These are phyloP conservation scores for Pyricularia sp. DNA, from an alignment of 2,329 filamentous ascomycete species.

Conservation along the genomic window DNA sequence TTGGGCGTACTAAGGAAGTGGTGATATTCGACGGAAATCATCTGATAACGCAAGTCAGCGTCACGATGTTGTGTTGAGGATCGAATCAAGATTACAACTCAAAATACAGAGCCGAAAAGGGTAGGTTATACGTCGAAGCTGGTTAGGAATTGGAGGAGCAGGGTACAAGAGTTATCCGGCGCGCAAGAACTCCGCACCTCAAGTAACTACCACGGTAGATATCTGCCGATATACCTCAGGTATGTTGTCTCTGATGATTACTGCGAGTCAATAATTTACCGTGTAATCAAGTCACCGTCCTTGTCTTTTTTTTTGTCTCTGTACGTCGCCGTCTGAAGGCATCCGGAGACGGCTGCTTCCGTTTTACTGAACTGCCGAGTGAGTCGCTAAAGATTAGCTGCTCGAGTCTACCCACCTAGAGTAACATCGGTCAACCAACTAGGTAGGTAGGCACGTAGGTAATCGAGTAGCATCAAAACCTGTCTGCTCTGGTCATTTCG, in stretches of 20 bases:
- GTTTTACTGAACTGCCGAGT: neutral
- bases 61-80: neutral
- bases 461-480: neutral
- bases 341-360: neutral
- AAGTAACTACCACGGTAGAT: neutral
- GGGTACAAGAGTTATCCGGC: neutral
- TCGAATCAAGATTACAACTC: neutral
- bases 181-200: neutral
- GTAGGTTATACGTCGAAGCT: neutral
- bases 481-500: neutral
- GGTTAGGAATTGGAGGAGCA: neutral
- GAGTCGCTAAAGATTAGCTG: neutral
- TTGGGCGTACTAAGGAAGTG: neutral
- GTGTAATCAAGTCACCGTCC: no score
- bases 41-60: neutral
- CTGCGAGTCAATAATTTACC: no score
- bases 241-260: neutral
- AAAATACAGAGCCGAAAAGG: neutral
- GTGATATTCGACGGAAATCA: neutral
- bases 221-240: no score
- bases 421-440: neutral
- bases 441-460: neutral
- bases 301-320: no score
- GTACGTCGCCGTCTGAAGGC: neutral
- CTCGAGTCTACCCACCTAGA: neutral